Percentiles rank a stretch among this genome's conserved stretches.
phyloP scores from a whole-genome alignment of 306 rosid species.

The Sicyos baderoa region DNA sequence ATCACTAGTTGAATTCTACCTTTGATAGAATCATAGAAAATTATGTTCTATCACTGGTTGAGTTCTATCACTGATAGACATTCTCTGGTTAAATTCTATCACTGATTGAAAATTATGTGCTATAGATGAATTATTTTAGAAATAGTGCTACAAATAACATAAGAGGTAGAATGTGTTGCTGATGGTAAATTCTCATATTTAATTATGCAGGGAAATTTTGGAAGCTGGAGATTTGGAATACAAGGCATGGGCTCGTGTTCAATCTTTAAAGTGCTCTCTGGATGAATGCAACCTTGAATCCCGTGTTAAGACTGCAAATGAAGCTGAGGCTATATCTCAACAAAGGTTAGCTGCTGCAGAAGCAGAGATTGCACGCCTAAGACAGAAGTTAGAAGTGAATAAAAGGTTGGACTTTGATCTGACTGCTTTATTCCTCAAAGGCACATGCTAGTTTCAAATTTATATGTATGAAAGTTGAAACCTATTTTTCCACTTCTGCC shows the following conservation, averaged over 20 bases:
- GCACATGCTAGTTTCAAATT: not conserved
- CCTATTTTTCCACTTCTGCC: not conserved
- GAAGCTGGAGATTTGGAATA: constrained; percentile 80
- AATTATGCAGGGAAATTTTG: constrained; percentile 54
- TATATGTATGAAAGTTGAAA: not conserved
- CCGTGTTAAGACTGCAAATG: constrained; percentile 88
- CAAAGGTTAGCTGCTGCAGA: constrained; percentile 93
- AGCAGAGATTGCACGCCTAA: constrained; percentile 75
- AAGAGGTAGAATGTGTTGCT: too few species aligned
- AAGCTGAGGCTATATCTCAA: constrained; percentile 88
- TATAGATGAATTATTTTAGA: too few species aligned
- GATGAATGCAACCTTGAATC: constrained; percentile 76
- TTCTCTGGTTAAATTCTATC: too few species aligned
- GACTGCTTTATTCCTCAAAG: not conserved
- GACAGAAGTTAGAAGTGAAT: constrained; percentile 65
- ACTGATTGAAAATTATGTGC: too few species aligned
- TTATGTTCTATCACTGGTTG: too few species aligned
- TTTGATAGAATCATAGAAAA: too few species aligned
- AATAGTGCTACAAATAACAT: too few species aligned
- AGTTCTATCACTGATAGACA: too few species aligned
- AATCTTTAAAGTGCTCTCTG: constrained; percentile 66
- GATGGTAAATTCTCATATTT: too few species aligned
- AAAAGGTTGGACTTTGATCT: constrained; percentile 43
- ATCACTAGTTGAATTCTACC: too few species aligned
- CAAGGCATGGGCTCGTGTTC: constrained; percentile 80